These are phyloP conservation scores for Rhododendron ovatum DNA, from an alignment of 148 eudicot genomes.

Conservation along the genomic window DNA sequence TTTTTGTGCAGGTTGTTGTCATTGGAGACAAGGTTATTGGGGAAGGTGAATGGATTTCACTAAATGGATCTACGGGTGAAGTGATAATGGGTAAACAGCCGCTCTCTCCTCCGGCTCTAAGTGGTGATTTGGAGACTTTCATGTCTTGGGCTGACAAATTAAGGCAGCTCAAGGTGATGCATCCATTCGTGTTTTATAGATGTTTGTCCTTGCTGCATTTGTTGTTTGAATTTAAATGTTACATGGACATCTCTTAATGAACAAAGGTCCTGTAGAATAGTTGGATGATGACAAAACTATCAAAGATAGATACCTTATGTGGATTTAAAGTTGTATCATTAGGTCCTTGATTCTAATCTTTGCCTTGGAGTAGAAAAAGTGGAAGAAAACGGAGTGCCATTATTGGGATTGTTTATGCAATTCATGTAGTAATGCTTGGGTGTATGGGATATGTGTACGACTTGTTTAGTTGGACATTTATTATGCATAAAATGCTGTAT, in stretches of 20 bases:
- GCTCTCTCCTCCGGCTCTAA: constrained; percentile 84
- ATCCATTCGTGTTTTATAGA: background rate
- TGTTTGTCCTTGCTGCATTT: background rate
- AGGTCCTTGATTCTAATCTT: background rate
- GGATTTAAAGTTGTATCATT: background rate
- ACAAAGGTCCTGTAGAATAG: background rate
- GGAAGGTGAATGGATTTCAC: constrained; percentile 95
- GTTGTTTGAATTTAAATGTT: background rate
- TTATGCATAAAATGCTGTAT: background rate
- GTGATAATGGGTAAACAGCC: constrained; percentile 83
- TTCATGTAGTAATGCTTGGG: background rate
- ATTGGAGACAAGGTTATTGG: constrained; percentile 47
- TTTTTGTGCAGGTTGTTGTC: constrained; percentile 40
- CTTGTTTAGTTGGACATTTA: background rate
- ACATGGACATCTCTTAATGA: background rate
- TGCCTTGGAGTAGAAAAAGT: background rate
- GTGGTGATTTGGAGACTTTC: constrained; percentile 74
- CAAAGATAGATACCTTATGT: background rate
- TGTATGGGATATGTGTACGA: background rate
- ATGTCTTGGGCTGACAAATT: constrained; percentile 91
- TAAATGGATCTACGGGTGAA: constrained; percentile 95
- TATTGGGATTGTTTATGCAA: background rate
- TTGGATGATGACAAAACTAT: background rate
- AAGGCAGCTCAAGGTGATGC: constrained; percentile 67
- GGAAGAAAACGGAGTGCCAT: background rate